Evolutionary conservation across 2,329 filamentous ascomycete genomes (phyloP).

Genomic region (Xylariaceae sp.): DNA sequence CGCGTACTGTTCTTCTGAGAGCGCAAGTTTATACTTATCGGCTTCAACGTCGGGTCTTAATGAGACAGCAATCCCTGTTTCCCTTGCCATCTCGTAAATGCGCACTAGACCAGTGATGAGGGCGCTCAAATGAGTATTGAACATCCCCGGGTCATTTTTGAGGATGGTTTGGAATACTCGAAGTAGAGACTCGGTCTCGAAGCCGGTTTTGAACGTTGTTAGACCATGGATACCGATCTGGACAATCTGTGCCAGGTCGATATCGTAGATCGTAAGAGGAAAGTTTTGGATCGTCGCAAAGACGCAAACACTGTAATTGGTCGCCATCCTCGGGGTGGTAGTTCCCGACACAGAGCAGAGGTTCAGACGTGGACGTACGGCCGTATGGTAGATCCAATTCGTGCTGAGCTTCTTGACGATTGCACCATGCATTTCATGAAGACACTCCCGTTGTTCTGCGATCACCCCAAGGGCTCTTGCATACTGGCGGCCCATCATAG

Average conservation of each 20-base stretch:
- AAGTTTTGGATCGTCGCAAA: slow-evolving; percentile 49
- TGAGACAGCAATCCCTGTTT: slow-evolving; percentile 15
- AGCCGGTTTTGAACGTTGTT: slow-evolving; percentile 37
- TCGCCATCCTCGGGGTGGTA: slow-evolving; percentile 28
- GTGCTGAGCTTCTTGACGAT: slow-evolving; percentile 23
- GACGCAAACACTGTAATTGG: slow-evolving; percentile 44
- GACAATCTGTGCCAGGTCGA: slow-evolving; percentile 45
- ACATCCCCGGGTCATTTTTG: slow-evolving; percentile 40
- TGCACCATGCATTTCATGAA: slow-evolving; percentile 26
- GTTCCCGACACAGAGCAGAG: too few relatives aligned
- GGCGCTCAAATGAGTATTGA: slow-evolving; percentile 46
- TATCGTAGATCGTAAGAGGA: slow-evolving; percentile 47
- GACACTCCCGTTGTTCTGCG: slow-evolving; percentile 25
- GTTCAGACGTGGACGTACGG: slow-evolving; percentile 35
- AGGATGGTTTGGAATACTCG: slow-evolving; percentile 47
- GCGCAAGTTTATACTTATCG: too few relatives aligned
- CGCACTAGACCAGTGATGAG: slow-evolving; percentile 43
- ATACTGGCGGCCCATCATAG: slow-evolving; percentile 23
- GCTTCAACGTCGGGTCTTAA: slow-evolving; percentile 4
- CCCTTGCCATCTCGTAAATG: slow-evolving; percentile 33
- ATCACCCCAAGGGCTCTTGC: slow-evolving; percentile 27
- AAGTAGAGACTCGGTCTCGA: slow-evolving; percentile 46
- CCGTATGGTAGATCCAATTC: slow-evolving; percentile 27
- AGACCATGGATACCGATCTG: slow-evolving; percentile 47
- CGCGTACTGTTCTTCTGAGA: too few relatives aligned